phyloP scores from a whole-genome alignment of 164 flowering plant genomes.

The Aristolochia californica region DNA sequence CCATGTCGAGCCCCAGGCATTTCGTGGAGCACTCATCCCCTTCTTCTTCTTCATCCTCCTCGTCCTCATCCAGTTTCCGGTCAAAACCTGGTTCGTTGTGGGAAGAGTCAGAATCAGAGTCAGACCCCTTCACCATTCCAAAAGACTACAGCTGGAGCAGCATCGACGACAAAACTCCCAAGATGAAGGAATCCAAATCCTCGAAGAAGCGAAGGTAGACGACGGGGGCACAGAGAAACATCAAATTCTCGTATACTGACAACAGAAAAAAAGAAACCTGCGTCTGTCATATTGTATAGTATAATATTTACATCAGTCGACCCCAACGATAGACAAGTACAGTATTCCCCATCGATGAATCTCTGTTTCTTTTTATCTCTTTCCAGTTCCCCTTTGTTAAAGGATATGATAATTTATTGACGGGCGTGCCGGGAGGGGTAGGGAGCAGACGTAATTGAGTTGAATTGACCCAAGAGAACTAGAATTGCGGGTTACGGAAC shows the following conservation, averaged over 20 bases:
- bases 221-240: background rate
- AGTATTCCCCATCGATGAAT: no score
- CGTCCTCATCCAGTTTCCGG: background rate
- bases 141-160: slow-evolving; percentile 67
- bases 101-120: slow-evolving; percentile 21
- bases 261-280: background rate
- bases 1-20: slow-evolving; percentile 70
- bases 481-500: no score
- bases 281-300: background rate
- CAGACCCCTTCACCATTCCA: slow-evolving; percentile 76
- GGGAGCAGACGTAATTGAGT: no score
- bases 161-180: slow-evolving; percentile 39
- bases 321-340: background rate
- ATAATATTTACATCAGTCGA: no score
- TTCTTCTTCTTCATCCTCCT: background rate
- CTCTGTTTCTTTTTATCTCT: no score
- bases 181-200: slow-evolving; percentile 62
- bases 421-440: no score
- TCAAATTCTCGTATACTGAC: background rate
- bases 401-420: no score
- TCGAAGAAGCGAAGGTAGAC: slow-evolving; percentile 30
- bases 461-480: no score
- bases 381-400: no score
- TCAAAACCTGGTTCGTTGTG: slow-evolving; percentile 1
- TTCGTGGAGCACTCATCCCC: slow-evolving; percentile 16